A percentile compares a stretch with the other conserved stretches of the same genome.
Conservation (phyloP, 768 basidiomycete genomes). For the Leccinum disarticulatum region DNA sequence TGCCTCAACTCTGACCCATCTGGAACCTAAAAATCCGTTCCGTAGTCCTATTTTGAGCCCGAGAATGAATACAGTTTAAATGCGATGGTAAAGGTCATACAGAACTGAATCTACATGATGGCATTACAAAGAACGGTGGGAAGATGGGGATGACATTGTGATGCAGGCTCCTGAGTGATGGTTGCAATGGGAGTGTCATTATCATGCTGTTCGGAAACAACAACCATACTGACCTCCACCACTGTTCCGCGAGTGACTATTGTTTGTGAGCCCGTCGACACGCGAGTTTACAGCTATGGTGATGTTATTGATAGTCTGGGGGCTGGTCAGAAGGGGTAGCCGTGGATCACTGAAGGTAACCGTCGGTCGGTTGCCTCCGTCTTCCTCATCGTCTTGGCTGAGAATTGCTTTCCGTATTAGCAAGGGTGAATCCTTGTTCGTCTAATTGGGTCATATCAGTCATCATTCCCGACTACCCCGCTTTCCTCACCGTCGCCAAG, state of each 20-base stretch:
- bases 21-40: no score
- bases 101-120: no score
- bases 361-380: not conserved
- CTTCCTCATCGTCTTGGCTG: not conserved
- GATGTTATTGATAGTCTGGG: no score
- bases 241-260: no score
- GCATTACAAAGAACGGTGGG: no score
- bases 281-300: no score
- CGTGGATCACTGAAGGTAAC: not conserved
- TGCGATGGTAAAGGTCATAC: no score
- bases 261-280: not conserved
- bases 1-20: no score
- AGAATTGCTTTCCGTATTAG: not conserved
- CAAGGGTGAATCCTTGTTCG: not conserved
- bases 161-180: not conserved
- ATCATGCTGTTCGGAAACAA: not conserved
- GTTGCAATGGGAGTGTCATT: not conserved
- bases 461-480: not conserved
- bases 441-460: not conserved
- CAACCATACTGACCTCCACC: not conserved
- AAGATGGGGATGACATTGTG: not conserved
- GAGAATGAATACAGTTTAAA: no score
- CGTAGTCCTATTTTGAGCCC: no score
- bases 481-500: slow-evolving; percentile 2
- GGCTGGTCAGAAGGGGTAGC: not conserved